Conservation (phyloP, 176 grass and related monocot genomes). For the Cymbopogon citratus region DNA sequence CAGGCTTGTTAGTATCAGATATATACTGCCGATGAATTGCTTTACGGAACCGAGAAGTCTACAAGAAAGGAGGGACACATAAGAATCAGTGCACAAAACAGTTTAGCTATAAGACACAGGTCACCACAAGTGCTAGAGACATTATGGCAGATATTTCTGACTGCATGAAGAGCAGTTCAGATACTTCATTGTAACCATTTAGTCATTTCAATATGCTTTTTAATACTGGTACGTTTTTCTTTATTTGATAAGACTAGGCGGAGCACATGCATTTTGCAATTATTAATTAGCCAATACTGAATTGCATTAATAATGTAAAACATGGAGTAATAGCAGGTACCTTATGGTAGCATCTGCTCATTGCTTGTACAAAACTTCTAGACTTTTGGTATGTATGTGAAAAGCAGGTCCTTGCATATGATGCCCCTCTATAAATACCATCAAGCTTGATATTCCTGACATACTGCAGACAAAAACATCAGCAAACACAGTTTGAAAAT, state of each 20-base stretch:
- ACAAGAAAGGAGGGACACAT: constrained; percentile 13
- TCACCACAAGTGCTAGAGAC: neutral
- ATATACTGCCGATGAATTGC: constrained; percentile 32
- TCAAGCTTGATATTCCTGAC: constrained; percentile 18
- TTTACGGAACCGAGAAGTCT: constrained; percentile 55
- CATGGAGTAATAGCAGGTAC: constrained; percentile 12
- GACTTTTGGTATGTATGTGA: constrained; percentile 29
- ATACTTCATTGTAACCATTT: constrained; percentile 5
- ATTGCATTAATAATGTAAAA: constrained; percentile 4
- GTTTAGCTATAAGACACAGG: constrained; percentile 2
- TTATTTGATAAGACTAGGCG: constrained; percentile 1
- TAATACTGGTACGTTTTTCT: neutral
- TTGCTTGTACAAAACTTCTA: constrained; percentile 22
- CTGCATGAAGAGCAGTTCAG: neutral
- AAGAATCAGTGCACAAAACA: constrained; percentile 2
- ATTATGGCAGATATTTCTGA: neutral
- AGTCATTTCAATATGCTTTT: constrained; percentile 17
- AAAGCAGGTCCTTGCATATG: constrained; percentile 25
- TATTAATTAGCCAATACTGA: neutral
- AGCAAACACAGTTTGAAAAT: neutral
- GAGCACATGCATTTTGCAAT: neutral
- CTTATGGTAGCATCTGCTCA: constrained; percentile 34
- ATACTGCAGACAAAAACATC: constrained; percentile 36
- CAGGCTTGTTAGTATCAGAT: constrained; percentile 29
- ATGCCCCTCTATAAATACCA: constrained; percentile 18